Conservation (phyloP, 176 grass and related monocot genomes). For the Zizania latifolia region DNA sequence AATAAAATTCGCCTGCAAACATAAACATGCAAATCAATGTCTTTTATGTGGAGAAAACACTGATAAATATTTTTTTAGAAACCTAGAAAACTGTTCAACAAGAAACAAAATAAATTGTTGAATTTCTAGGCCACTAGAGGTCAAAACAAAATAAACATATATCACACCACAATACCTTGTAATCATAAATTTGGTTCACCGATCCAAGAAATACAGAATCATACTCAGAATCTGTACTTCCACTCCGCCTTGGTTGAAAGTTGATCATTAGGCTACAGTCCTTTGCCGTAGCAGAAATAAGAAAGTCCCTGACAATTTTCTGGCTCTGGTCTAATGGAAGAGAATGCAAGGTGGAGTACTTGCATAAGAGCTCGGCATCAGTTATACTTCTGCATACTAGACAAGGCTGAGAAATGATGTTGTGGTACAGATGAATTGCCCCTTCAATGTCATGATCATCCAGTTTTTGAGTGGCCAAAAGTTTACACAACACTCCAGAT, state of each 20-base stretch:
- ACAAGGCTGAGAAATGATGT: slow-evolving; percentile 69
- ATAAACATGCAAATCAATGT: background rate
- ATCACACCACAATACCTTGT: slow-evolving; percentile 58
- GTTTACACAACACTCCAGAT: slow-evolving; percentile 53
- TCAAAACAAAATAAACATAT: background rate
- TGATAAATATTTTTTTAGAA: background rate
- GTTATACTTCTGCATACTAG: slow-evolving; percentile 50
- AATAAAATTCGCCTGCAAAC: slow-evolving; percentile 62
- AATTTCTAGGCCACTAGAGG: background rate
- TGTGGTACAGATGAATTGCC: slow-evolving; percentile 81
- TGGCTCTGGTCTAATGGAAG: slow-evolving; percentile 51
- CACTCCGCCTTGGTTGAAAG: slow-evolving; percentile 51
- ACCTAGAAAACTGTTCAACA: background rate
- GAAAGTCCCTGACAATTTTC: slow-evolving; percentile 70
- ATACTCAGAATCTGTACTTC: slow-evolving; percentile 31
- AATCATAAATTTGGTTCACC: slow-evolving; percentile 61
- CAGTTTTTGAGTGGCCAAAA: slow-evolving; percentile 72
- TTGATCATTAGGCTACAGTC: slow-evolving; percentile 93
- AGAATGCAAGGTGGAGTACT: slow-evolving; percentile 62
- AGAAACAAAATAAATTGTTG: background rate
- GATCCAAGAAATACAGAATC: slow-evolving; percentile 65
- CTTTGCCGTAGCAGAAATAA: slow-evolving; percentile 77
- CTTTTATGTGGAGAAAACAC: background rate
- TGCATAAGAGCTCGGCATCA: slow-evolving; percentile 47
- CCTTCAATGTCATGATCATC: slow-evolving; percentile 92